Conservation (phyloP, 306 rosid species). For the Trifolium subterraneum region DNA sequence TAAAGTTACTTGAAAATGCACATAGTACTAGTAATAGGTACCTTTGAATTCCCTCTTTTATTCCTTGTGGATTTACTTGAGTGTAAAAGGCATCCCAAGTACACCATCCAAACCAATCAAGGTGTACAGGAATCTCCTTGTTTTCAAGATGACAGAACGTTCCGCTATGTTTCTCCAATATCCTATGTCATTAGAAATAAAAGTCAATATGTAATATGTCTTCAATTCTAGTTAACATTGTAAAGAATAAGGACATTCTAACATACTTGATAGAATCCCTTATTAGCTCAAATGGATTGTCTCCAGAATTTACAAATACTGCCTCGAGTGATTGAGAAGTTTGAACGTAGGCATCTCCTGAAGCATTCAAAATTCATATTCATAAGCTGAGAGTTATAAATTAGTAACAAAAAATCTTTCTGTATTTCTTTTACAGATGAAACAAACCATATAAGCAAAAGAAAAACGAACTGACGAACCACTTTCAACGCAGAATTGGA, state of each 20-base stretch:
- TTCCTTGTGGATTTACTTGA: conserved; percentile 64
- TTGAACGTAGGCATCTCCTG: conserved; percentile 68
- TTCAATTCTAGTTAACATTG: neutral
- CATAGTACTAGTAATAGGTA: neutral
- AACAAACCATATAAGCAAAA: conserved; percentile 1
- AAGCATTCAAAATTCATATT: conserved; percentile 15
- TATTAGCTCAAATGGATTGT: conserved; percentile 68
- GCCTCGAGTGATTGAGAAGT: conserved; percentile 62
- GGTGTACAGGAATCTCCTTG: conserved; percentile 65
- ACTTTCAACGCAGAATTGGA: conserved; percentile 73
- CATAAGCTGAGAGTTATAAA: neutral
- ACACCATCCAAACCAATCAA: conserved; percentile 91
- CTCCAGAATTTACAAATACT: conserved; percentile 71
- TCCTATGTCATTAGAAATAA: conserved; percentile 45
- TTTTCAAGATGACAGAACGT: conserved; percentile 60
- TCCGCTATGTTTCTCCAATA: conserved; percentile 67
- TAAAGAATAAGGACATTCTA: neutral
- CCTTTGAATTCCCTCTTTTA: conserved; percentile 71
- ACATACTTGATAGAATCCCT: conserved; percentile 65
- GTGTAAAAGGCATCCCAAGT: conserved; percentile 85
- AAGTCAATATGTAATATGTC: neutral
- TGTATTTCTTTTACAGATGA: neutral
- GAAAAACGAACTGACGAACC: conserved; percentile 49
- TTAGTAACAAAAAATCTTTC: neutral
- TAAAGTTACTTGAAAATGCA: conserved; percentile 21